Evolutionary conservation across 73 alveolate genomes (phyloP).

Genomic region (Paramecium sonneborni): DNA sequence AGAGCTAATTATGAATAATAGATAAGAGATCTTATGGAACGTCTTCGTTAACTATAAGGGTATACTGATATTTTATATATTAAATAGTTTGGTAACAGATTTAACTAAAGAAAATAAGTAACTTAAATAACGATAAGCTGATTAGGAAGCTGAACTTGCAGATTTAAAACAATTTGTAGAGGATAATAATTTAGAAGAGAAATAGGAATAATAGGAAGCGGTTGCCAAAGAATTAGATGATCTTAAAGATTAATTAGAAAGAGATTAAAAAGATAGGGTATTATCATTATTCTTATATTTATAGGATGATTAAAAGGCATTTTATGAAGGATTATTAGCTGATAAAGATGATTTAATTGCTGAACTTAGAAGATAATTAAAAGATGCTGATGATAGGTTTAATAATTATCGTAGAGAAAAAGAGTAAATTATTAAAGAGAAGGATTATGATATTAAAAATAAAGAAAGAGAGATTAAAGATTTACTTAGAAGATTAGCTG

Average conservation of each 20-base stretch:
- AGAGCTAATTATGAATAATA: conserved; percentile 42
- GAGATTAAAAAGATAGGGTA: conserved; percentile 18
- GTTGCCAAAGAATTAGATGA: not conserved
- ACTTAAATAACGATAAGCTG: conserved; percentile 23
- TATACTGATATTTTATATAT: not conserved
- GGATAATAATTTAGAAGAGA: conserved; percentile 25
- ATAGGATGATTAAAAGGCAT: conserved; percentile 29
- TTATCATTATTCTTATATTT: not conserved
- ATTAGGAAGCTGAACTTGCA: conserved; percentile 22
- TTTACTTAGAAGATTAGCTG: conserved; percentile 11
- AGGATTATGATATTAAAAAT: conserved; percentile 27
- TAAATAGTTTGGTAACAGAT: not conserved
- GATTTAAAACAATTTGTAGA: not conserved
- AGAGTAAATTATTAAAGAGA: not conserved
- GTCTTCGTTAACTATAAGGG: conserved; percentile 19
- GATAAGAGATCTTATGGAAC: conserved; percentile 41
- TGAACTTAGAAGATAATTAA: not conserved
- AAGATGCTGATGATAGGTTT: conserved; percentile 1
- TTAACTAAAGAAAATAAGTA: not conserved
- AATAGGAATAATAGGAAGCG: not conserved
- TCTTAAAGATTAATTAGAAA: not conserved
- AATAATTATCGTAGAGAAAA: conserved; percentile 11
- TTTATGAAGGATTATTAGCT: not conserved
- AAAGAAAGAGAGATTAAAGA: conserved; percentile 43
- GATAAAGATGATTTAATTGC: conserved; percentile 42